Conservation (phyloP, 2,329 filamentous ascomycete genomes). For the Aspergillus ruber region DNA sequence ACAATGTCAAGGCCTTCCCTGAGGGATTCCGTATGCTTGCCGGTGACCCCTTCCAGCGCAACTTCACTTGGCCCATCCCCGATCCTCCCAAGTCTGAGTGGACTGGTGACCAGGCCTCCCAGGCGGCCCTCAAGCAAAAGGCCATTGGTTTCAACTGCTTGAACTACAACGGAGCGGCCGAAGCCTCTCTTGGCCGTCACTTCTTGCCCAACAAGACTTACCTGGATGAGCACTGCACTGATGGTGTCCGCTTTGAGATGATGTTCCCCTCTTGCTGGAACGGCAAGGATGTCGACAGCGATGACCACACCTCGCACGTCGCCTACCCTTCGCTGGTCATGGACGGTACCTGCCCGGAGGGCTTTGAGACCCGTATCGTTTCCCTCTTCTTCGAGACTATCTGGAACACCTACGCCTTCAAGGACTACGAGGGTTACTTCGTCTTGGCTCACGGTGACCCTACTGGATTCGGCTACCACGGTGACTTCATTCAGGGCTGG, state of each 20-base stretch:
- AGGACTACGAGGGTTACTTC: constrained; percentile 60
- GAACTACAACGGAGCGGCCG: constrained; percentile 62
- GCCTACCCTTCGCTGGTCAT: constrained; percentile 73
- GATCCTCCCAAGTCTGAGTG: constrained; percentile 65
- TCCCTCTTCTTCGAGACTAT: constrained; percentile 83
- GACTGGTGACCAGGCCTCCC: constrained; percentile 58
- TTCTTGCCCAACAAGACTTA: constrained; percentile 71
- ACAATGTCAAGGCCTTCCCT: constrained; percentile 65
- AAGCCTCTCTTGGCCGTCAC: constrained; percentile 74
- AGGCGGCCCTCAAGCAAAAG: constrained; percentile 66
- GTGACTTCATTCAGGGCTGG: constrained; percentile 77
- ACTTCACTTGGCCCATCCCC: constrained; percentile 63
- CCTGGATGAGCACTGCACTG: constrained; percentile 71
- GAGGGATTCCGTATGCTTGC: constrained; percentile 74
- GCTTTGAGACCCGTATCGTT: constrained; percentile 61
- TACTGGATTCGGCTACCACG: constrained; percentile 68
- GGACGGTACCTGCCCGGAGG: constrained; percentile 66
- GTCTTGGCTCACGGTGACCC: constrained; percentile 72
- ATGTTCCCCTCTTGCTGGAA: constrained; percentile 92
- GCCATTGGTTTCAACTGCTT: constrained; percentile 93
- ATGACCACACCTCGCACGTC: constrained; percentile 59
- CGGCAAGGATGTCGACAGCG: constrained; percentile 53
- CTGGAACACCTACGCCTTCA: constrained; percentile 65
- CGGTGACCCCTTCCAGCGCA: constrained; percentile 61
- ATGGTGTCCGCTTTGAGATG: constrained; percentile 75